A percentile compares a stretch with the other conserved stretches of the same genome.
Conservation (phyloP, 1,284 basidiomycete species). For the Boletus smithii region DNA sequence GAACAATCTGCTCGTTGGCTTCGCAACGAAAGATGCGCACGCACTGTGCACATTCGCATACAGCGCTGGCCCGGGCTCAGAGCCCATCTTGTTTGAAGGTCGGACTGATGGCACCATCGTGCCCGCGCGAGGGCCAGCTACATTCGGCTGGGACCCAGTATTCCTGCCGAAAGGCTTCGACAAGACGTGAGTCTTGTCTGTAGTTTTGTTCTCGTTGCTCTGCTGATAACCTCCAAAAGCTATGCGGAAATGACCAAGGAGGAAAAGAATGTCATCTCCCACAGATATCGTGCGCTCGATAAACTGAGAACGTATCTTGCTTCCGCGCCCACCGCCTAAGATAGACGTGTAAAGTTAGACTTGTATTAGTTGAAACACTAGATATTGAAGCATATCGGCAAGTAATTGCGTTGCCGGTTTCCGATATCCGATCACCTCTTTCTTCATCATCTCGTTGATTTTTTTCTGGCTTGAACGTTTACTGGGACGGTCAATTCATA, state of each 20-base stretch:
- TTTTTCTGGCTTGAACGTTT: no score
- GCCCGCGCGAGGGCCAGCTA: conserved; percentile 70
- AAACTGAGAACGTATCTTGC: conserved; percentile 72
- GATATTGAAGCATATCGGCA: no score
- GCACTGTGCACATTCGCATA: conserved; percentile 97
- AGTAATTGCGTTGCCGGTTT: conserved; percentile 16
- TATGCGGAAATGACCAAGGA: conserved; percentile 92
- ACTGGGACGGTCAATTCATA: not conserved
- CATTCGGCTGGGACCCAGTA: conserved; percentile 90
- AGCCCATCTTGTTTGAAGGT: conserved; percentile 90
- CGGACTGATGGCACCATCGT: conserved; percentile 88
- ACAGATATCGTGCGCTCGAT: conserved; percentile 84
- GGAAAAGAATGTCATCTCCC: conserved; percentile 88
- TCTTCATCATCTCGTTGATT: no score
- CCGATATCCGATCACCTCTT: conserved; percentile 26
- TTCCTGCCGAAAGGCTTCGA: conserved; percentile 79
- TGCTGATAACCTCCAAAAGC: conserved; percentile 39
- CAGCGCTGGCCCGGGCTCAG: conserved; percentile 74
- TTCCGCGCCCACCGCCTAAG: no score
- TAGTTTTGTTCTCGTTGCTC: not conserved
- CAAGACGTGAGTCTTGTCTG: conserved; percentile 64
- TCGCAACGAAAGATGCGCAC: conserved; percentile 76
- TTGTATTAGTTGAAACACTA: no score
- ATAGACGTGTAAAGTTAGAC: no score
- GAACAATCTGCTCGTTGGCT: conserved; percentile 84